Evolutionary conservation across 768 basidiomycete species (phyloP).

Genomic region (Pholiota conissans): DNA sequence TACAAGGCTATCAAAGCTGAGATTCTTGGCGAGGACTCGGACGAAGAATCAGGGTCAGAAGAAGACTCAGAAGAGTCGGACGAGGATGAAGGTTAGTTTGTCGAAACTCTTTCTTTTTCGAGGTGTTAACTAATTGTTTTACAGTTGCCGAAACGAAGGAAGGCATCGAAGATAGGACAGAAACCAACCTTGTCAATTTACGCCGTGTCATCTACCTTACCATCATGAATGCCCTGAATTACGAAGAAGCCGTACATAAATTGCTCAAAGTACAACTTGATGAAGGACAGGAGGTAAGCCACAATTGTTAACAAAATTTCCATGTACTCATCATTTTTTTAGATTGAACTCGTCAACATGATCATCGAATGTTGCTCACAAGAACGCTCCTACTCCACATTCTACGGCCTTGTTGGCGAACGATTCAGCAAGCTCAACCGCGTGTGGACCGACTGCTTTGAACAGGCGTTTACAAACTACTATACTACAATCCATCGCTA

Average conservation of each 20-base stretch:
- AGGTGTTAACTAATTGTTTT: not conserved
- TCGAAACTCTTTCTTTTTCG: not conserved
- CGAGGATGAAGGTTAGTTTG: conserved; percentile 48
- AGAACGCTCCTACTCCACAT: conserved; percentile 96
- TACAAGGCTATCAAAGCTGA: conserved; percentile 91
- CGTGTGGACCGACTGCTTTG: conserved; percentile 88
- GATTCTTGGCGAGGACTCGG: conserved; percentile 88
- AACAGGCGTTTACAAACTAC: conserved; percentile 85
- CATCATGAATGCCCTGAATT: conserved; percentile 98
- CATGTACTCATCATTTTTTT: not conserved
- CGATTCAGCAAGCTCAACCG: conserved; percentile 96
- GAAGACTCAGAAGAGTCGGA: conserved; percentile 49
- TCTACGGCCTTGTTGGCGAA: conserved; percentile 95
- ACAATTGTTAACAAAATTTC: not conserved
- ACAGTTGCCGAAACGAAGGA: conserved; percentile 74
- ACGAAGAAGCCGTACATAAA: conserved; percentile 99
- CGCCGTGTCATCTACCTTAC: conserved; percentile 94
- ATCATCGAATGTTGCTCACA: conserved; percentile 99
- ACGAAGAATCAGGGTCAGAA: conserved; percentile 67
- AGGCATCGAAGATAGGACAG: conserved; percentile 93
- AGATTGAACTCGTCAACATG: conserved; percentile 98
- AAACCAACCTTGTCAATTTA: conserved; percentile 93
- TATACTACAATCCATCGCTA: conserved; percentile 98
- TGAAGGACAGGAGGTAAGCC: conserved; percentile 89
- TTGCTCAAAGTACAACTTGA: conserved; percentile 88